Conservation (phyloP, 495 filamentous ascomycete species). For the Cryomyces minteri region DNA sequence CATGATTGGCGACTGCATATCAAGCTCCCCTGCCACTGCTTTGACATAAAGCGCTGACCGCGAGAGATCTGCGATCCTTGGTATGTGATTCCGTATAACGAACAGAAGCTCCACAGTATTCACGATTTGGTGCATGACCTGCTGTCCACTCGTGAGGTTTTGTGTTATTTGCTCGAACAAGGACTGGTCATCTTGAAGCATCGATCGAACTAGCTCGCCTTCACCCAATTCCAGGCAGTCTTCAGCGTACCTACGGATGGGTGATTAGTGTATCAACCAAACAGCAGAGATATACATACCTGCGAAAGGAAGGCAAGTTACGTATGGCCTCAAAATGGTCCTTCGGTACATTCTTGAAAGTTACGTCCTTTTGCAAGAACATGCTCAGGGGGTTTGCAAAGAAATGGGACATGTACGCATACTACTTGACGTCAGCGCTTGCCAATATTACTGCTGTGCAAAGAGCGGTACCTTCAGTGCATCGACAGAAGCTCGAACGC, state of each 20-base stretch:
- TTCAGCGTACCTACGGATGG: conserved; percentile 20
- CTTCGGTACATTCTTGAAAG: conserved; percentile 23
- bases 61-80: conserved; percentile 19
- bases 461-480: conserved; percentile 54
- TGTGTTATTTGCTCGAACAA: conserved; percentile 13
- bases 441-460: background rate
- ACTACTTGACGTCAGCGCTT: conserved; percentile 28
- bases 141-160: conserved; percentile 20
- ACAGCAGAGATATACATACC: conserved; percentile 19
- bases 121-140: conserved; percentile 27
- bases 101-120: conserved; percentile 28
- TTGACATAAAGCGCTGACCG: conserved; percentile 36
- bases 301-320: conserved; percentile 62
- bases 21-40: conserved; percentile 37
- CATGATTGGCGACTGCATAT: conserved; percentile 26
- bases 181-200: conserved; percentile 34
- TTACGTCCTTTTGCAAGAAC: conserved; percentile 24
- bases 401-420: conserved; percentile 90
- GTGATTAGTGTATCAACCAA: background rate
- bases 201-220: conserved; percentile 19
- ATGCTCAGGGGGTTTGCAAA: conserved; percentile 78
- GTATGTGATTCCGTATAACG: conserved; percentile 23
- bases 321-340: conserved; percentile 59
- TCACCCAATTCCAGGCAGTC: conserved; percentile 25
- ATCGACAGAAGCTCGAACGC: conserved; percentile 59